Evolutionary conservation across 179 eudicot species (phyloP), one percentile per base, ranked within the genome.

Genomic region (Vitellaria paradoxa): DNA sequence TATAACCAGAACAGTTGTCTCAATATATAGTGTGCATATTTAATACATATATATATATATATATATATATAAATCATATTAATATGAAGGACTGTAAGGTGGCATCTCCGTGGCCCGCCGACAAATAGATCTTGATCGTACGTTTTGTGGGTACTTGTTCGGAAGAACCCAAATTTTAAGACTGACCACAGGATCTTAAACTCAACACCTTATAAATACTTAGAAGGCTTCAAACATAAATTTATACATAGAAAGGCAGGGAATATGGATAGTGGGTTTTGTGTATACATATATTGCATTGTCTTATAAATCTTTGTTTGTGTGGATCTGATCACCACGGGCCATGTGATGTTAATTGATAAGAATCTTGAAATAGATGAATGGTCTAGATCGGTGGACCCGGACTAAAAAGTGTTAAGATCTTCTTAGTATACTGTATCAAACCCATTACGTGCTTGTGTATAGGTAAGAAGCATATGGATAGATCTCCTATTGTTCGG

Each of bases 41-140:
- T 2, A 40, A 67, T 67, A 42, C 4, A 2, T 20, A 40, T 49
- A 49, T 49, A 49, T 49, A n/a, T 53, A 2, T n/a, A 61, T 40
- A 40, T 23, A 46, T 13, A 23, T 6, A 52, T 70, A 70, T 55
- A 20, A 2, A 24, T 7, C 18, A 49, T 8, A 12, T 69, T 47
- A 21, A 47, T 20, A 8, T 45, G 9, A 21, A 55, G n/a, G 21
- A 70, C 24, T 24, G 42, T 55, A 18, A 23, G 77, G 68, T 67
- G 65, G 56, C 71, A 75, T 24, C 63, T 63, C 21, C 65, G 21
- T 60, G 72, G 67, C 65, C 50, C 76, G 64, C 82, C 60, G 81
- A 68, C 81, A 70, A 49, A 47, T 59, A 45, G 53, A 81, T 81
- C 74, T 70, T 62, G 74, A 61, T 80, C 82, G 78, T 78, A 81